phyloP scores from a whole-genome alignment of 768 basidiomycete species.

The Fistulinella prunicolor region DNA sequence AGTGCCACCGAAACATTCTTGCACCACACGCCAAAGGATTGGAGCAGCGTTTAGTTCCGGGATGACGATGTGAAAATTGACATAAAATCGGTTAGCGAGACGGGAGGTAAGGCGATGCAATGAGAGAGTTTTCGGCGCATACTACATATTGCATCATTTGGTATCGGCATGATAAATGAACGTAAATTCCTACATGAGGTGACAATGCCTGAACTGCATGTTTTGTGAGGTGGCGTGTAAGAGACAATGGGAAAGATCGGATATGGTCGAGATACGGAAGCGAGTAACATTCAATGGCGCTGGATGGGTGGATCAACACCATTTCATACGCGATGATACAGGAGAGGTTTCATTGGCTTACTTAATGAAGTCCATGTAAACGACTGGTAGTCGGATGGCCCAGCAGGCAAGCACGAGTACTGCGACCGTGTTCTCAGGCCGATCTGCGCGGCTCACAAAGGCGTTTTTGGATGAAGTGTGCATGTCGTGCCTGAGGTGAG shows the following conservation, averaged over 20 bases:
- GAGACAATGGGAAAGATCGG: constrained; percentile 54
- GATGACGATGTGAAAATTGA: constrained; percentile 53
- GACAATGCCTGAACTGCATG: constrained; percentile 64
- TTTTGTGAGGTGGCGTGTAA: constrained; percentile 72
- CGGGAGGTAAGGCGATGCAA: constrained; percentile 63
- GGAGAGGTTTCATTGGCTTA: constrained; percentile 32
- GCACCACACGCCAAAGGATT: constrained; percentile 71
- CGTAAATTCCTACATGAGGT: constrained; percentile 49
- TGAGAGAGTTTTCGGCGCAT: constrained; percentile 53
- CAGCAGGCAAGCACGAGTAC: constrained; percentile 75
- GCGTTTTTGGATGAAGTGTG: constrained; percentile 8
- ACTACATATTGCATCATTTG: constrained; percentile 40
- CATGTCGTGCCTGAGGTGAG: constrained; percentile 4
- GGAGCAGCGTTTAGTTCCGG: constrained; percentile 77
- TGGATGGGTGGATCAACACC: constrained; percentile 29
- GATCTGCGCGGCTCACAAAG: constrained; percentile 33
- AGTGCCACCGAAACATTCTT: constrained; percentile 60
- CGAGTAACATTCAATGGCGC: constrained; percentile 69
- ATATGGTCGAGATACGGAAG: constrained; percentile 80
- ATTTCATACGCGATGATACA: neutral
- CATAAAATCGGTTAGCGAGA: constrained; percentile 56
- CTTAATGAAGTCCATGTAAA: constrained; percentile 75
- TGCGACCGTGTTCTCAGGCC: constrained; percentile 53
- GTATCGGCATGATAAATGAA: constrained; percentile 4
- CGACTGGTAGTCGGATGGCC: constrained; percentile 72